A percentile compares a stretch with the other conserved stretches of the same genome.
These are phyloP conservation scores for Cruciata laevipes DNA, from an alignment of 257 asterid genomes.

Conservation along the genomic window DNA sequence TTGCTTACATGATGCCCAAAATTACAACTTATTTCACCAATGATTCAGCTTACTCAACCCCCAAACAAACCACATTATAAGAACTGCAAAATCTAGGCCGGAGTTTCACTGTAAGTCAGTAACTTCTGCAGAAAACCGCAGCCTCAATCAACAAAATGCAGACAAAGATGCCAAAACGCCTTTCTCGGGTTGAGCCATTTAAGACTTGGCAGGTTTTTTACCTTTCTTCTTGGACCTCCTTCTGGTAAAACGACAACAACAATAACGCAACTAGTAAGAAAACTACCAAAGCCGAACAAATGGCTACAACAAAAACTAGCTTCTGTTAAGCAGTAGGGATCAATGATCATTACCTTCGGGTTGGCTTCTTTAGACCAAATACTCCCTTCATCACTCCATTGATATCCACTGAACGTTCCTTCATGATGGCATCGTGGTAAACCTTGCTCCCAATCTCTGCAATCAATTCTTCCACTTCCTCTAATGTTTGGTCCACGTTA, in stretches of 20 bases:
- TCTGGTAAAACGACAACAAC: slow-evolving; percentile 28
- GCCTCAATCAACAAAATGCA: background rate
- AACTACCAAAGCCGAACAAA: background rate
- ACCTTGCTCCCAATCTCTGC: slow-evolving; percentile 77
- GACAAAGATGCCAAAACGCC: background rate
- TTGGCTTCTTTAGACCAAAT: slow-evolving; percentile 50
- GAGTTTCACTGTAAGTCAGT: no score
- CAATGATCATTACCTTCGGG: slow-evolving; percentile 48
- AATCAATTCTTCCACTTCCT: slow-evolving; percentile 84
- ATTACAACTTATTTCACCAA: background rate
- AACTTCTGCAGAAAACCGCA: background rate
- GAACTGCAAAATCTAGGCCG: background rate
- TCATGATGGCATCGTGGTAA: slow-evolving; percentile 70
- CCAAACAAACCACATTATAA: background rate
- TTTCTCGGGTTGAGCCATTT: slow-evolving; percentile 1
- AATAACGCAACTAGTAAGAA: background rate
- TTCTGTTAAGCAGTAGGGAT: background rate
- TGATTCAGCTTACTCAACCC: background rate
- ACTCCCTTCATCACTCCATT: slow-evolving; percentile 75
- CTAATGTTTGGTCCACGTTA: slow-evolving; percentile 74
- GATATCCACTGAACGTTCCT: slow-evolving; percentile 65
- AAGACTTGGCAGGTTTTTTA: slow-evolving; percentile 39
- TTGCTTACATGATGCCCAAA: background rate
- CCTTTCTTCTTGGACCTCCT: slow-evolving; percentile 39
- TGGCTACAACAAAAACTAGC: background rate